Percentiles rank a stretch among this genome's conserved stretches.
Conservation (phyloP, 176 grass and related monocot genomes). For the Oryza punctata region DNA sequence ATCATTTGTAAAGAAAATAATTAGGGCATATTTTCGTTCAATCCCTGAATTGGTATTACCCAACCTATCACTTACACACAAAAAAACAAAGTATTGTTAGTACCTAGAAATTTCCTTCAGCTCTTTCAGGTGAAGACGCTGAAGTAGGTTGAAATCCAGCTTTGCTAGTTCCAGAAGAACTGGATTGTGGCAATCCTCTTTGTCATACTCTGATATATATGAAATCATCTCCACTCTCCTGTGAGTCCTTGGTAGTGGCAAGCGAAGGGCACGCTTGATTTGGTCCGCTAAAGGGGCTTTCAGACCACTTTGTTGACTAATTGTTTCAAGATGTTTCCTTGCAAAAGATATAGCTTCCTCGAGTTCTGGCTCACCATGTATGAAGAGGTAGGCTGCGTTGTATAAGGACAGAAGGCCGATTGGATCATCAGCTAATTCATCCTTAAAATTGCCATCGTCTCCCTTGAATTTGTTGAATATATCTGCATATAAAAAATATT, state of each 20-base stretch:
- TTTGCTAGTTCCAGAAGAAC: slow-evolving; percentile 17
- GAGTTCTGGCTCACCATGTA: background rate
- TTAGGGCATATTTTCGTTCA: too few species aligned
- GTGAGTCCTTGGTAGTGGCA: background rate
- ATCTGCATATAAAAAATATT: background rate
- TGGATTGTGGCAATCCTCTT: background rate
- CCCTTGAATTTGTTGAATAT: background rate
- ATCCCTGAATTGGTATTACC: too few species aligned
- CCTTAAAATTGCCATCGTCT: background rate
- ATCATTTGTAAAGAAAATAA: too few species aligned
- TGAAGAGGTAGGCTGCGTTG: background rate
- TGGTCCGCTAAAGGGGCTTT: background rate
- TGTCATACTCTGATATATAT: background rate
- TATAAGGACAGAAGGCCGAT: background rate
- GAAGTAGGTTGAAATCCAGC: slow-evolving; percentile 3
- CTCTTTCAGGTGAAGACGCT: slow-evolving; percentile 21
- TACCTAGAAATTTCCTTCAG: slow-evolving; percentile 4
- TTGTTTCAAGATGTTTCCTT: background rate
- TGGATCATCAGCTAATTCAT: background rate
- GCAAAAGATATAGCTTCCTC: background rate
- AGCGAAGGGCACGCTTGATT: background rate
- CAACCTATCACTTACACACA: too few species aligned
- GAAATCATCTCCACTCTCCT: background rate
- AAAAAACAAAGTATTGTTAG: too few species aligned
- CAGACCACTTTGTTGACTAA: background rate